Conservation (phyloP, 75 land plant species). For the Pinus tabuliformis region DNA sequence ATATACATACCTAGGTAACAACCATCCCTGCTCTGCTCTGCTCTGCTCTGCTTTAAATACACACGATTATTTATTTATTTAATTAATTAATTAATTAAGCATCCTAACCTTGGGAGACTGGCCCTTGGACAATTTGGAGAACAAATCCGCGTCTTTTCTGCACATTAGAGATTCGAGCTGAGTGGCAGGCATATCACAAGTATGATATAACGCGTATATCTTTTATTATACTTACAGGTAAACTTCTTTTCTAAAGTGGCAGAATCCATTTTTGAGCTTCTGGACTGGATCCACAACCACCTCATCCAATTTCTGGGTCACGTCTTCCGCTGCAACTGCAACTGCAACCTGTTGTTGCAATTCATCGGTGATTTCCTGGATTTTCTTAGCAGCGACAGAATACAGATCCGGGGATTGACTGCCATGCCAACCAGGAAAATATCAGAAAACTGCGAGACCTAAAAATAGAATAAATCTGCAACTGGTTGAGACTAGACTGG, state of each 20-base stretch:
- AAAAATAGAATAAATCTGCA: too few species aligned
- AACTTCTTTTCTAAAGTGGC: slow-evolving; percentile 59
- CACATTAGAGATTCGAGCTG: neutral
- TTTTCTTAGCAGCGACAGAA: slow-evolving; percentile 14
- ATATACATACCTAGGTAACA: too few species aligned
- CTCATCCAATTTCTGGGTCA: neutral
- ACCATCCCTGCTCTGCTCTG: too few species aligned
- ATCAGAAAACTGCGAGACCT: too few species aligned
- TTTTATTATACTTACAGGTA: slow-evolving; percentile 37
- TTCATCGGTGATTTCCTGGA: slow-evolving; percentile 14
- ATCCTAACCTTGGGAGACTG: slow-evolving; percentile 31
- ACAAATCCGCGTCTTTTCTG: slow-evolving; percentile 72
- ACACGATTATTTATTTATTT: too few species aligned
- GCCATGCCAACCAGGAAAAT: neutral
- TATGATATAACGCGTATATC: neutral
- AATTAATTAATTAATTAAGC: neutral
- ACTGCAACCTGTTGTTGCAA: slow-evolving; percentile 6
- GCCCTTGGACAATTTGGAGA: slow-evolving; percentile 59
- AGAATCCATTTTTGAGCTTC: slow-evolving; percentile 62
- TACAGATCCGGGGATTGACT: slow-evolving; percentile 26
- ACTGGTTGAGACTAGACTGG: too few species aligned
- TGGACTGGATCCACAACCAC: slow-evolving; percentile 17
- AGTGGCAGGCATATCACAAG: neutral
- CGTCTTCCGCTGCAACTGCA: neutral
- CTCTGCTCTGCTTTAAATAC: too few species aligned